phyloP scores from a whole-genome alignment of 2,329 filamentous ascomycete genomes.

The Venturia carpophila region DNA sequence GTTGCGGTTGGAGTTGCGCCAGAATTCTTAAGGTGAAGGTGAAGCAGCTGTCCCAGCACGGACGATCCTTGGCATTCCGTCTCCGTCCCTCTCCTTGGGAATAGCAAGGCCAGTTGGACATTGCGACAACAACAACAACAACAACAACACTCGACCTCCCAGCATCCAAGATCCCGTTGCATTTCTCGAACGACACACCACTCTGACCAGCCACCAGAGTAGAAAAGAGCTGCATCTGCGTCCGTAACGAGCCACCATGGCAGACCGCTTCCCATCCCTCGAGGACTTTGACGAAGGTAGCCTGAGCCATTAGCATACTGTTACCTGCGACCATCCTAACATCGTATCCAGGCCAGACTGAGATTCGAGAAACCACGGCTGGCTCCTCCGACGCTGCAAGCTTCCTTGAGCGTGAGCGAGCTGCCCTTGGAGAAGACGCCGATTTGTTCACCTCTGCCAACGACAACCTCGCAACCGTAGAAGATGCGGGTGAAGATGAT shows the following conservation, averaged over 20 bases:
- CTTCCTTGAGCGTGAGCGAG: constrained; percentile 88
- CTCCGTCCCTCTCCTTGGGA: background rate
- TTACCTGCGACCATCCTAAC: background rate
- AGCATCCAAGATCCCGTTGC: background rate
- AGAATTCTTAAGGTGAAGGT: background rate
- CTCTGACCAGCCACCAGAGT: background rate
- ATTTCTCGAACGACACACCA: background rate
- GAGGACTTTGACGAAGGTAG: constrained; percentile 47
- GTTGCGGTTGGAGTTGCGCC: background rate
- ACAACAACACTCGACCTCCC: background rate
- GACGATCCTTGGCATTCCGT: background rate
- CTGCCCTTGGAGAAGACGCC: constrained; percentile 83
- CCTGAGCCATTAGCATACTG: constrained; percentile 18
- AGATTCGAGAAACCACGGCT: constrained; percentile 47
- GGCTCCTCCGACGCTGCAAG: constrained; percentile 58
- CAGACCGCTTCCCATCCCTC: constrained; percentile 45
- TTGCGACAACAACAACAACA: constrained; percentile 1
- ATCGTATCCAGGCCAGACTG: constrained; percentile 55
- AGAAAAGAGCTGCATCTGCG: constrained; percentile 12
- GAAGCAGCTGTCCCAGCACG: background rate
- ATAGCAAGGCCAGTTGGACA: constrained; percentile 1
- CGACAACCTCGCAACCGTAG: constrained; percentile 55
- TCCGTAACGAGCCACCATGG: constrained; percentile 31
- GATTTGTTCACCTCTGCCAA: constrained; percentile 81
- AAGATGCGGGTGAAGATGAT: constrained; percentile 58